A percentile compares a stretch with the other conserved stretches of the same genome.
These are phyloP conservation scores for Sugiyamaella novakii DNA, from an alignment of 1,139 yeast species.

Conservation along the genomic window DNA sequence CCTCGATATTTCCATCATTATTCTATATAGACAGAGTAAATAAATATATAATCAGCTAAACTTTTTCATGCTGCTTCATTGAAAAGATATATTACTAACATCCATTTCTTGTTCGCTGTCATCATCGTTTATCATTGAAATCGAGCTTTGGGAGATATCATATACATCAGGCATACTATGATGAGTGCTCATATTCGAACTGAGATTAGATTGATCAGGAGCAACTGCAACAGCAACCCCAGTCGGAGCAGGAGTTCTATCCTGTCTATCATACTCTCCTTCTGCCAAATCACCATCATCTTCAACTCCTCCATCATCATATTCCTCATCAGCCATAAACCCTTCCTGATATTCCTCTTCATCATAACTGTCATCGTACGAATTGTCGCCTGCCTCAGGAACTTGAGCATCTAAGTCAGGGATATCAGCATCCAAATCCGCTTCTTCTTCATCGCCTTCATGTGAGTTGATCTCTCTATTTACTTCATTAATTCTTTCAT, in stretches of 20 bases:
- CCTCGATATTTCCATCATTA: too few species aligned
- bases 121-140: conserved; percentile 2
- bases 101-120: conserved; percentile 16
- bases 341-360: conserved; percentile 29
- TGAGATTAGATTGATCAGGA: background rate
- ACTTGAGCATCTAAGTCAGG: conserved; percentile 20
- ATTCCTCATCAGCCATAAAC: conserved; percentile 25
- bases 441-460: conserved; percentile 18
- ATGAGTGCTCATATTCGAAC: background rate
- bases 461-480: conserved; percentile 14
- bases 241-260: too few species aligned
- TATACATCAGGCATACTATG: background rate
- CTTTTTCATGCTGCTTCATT: too few species aligned
- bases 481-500: conserved; percentile 11
- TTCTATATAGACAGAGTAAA: background rate
- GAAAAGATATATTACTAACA: conserved; percentile 10
- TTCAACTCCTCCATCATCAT: conserved; percentile 22
- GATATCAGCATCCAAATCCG: conserved; percentile 30
- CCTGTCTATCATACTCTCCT: conserved; percentile 3
- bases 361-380: conserved; percentile 26
- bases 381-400: conserved; percentile 31
- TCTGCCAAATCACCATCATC: conserved; percentile 12
- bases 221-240: conserved; percentile 2
- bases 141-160: conserved; percentile 7
- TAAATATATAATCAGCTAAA: background rate